Evolutionary conservation across 1,284 basidiomycete species (phyloP).

Genomic region (Cryptococcus deneoformans): DNA sequence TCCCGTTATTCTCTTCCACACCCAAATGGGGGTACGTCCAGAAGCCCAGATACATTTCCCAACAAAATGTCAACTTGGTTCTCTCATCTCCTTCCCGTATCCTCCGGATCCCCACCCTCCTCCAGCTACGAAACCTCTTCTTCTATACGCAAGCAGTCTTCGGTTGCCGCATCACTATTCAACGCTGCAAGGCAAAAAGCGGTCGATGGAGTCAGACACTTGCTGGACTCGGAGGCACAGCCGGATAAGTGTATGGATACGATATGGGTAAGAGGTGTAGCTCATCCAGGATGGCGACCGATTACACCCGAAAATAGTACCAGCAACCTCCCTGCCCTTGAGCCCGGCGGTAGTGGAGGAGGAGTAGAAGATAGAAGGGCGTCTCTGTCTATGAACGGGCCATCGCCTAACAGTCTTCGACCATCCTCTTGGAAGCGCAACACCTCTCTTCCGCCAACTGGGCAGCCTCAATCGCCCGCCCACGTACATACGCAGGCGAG

Average conservation of each 20-base stretch:
- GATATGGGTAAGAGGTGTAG: constrained; percentile 80
- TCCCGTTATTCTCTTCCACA: constrained; percentile 29
- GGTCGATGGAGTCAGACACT: constrained; percentile 61
- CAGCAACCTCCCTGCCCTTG: constrained; percentile 3
- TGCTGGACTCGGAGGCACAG: constrained; percentile 72
- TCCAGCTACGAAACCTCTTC: no score
- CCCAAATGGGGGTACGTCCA: constrained; percentile 9
- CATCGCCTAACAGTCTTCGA: neutral
- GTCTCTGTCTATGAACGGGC: neutral
- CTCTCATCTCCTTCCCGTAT: constrained; percentile 32
- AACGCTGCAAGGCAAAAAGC: constrained; percentile 47
- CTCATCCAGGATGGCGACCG: constrained; percentile 57
- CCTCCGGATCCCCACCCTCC: no score
- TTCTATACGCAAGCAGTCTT: constrained; percentile 10
- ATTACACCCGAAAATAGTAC: constrained; percentile 27
- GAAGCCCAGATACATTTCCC: constrained; percentile 22
- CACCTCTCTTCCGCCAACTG: neutral
- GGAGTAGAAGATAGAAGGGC: neutral
- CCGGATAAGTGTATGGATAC: constrained; percentile 74
- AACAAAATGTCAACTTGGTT: constrained; percentile 44
- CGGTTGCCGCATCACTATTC: constrained; percentile 40
- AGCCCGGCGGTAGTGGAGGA: neutral
- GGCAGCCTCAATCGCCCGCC: neutral
- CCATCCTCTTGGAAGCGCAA: neutral
- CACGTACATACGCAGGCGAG: neutral